phyloP scores from a whole-genome alignment of 1,139 yeast genomes.

The Zygoascus meyerae region DNA sequence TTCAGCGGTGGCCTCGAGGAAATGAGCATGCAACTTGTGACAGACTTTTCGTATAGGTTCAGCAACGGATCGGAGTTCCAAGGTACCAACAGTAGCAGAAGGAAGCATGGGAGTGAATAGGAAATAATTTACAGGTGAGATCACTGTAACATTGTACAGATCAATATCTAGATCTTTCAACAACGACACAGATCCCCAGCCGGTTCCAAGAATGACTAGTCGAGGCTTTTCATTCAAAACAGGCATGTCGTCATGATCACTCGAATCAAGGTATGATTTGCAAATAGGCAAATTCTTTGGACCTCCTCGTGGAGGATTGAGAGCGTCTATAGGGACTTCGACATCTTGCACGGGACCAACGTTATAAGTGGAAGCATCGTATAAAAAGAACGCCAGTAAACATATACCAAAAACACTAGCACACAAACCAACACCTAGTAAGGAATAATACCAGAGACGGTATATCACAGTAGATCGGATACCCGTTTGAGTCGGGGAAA shows the following conservation, averaged over 20 bases:
- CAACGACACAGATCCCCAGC: slow-evolving; percentile 47
- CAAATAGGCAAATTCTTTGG: slow-evolving; percentile 61
- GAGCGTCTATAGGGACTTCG: slow-evolving; percentile 44
- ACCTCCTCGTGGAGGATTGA: slow-evolving; percentile 54
- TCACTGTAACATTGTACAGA: slow-evolving; percentile 53
- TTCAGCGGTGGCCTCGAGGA: slow-evolving; percentile 51
- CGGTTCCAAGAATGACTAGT: slow-evolving; percentile 53
- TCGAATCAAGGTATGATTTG: slow-evolving; percentile 47
- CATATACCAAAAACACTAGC: slow-evolving; percentile 19
- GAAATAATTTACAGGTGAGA: slow-evolving; percentile 57
- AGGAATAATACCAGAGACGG: slow-evolving; percentile 18
- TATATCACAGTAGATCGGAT: slow-evolving; percentile 12
- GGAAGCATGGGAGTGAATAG: slow-evolving; percentile 56
- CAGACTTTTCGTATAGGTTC: slow-evolving; percentile 54
- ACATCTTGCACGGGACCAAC: slow-evolving; percentile 36
- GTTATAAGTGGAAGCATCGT: slow-evolving; percentile 55
- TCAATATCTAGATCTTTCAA: slow-evolving; percentile 41
- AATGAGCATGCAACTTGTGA: slow-evolving; percentile 45
- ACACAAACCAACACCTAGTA: slow-evolving; percentile 20
- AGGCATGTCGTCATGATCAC: slow-evolving; percentile 42
- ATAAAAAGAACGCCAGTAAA: slow-evolving; percentile 45
- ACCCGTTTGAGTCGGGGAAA: not conserved
- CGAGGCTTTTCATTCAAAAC: slow-evolving; percentile 43
- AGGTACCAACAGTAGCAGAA: slow-evolving; percentile 55
- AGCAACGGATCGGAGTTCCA: slow-evolving; percentile 46